phyloP scores from a whole-genome alignment of 129 eudicot genomes.

The Helichrysum umbraculigerum region DNA sequence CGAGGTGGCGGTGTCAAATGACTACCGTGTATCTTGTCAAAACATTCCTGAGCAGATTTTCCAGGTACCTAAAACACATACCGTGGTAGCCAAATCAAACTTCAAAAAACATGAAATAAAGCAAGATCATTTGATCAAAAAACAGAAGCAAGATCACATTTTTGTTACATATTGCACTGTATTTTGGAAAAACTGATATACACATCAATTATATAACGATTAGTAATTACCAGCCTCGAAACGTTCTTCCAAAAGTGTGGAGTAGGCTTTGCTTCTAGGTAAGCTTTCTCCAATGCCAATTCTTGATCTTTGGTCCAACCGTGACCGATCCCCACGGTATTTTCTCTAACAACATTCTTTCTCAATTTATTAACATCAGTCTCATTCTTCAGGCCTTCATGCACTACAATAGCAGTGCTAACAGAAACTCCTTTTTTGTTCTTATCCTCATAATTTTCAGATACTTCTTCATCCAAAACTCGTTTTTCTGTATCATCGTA shows the following conservation, averaged over 20 bases:
- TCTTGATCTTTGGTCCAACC: conserved; percentile 90
- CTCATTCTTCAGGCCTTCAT: background rate
- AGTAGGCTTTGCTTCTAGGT: conserved; percentile 70
- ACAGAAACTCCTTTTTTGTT: background rate
- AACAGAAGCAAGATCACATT: background rate
- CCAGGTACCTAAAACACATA: conserved; percentile 80
- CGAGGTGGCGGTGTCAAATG: conserved; percentile 61
- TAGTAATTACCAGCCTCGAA: conserved; percentile 56
- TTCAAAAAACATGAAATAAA: background rate
- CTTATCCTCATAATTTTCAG: background rate
- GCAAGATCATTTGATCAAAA: background rate
- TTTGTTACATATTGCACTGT: background rate
- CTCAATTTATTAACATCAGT: conserved; percentile 15
- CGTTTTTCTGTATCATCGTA: conserved; percentile 1
- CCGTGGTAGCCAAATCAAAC: conserved; percentile 5
- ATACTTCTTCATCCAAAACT: conserved; percentile 22
- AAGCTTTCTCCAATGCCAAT: conserved; percentile 70
- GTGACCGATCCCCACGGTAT: conserved; percentile 7
- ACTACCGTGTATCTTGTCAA: conserved; percentile 75
- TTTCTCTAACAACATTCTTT: conserved; percentile 40
- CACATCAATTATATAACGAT: background rate
- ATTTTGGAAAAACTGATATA: background rate
- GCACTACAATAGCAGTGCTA: background rate
- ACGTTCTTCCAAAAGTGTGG: conserved; percentile 95
- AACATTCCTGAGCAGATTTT: conserved; percentile 91